phyloP scores from a whole-genome alignment of 305 asterid species.

The Rubia occidens region DNA sequence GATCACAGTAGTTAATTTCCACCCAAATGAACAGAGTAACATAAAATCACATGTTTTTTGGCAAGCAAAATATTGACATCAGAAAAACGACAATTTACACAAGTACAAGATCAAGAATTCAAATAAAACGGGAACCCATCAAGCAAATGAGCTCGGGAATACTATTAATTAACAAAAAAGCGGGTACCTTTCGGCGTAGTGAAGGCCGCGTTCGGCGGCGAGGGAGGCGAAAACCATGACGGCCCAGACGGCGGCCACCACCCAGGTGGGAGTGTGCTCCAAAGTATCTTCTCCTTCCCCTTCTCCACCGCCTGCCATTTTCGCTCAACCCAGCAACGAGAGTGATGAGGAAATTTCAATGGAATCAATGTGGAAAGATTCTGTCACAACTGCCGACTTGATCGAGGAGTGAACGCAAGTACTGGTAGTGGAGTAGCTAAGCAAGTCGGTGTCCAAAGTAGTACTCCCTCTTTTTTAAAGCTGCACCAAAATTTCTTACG shows the following conservation, averaged over 20 bases:
- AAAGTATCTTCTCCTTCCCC: conserved; percentile 39
- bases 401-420: neutral
- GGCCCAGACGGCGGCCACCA: conserved; percentile 80
- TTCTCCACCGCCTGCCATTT: conserved; percentile 64
- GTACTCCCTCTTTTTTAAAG: too few relatives aligned
- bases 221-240: conserved; percentile 78
- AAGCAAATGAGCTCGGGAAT: neutral
- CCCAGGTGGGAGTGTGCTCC: conserved; percentile 97
- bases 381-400: neutral
- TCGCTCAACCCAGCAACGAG: neutral
- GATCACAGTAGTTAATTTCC: neutral
- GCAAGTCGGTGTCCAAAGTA: neutral
- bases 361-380: neutral
- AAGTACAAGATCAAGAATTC: neutral
- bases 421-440: neutral
- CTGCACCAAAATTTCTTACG: too few relatives aligned
- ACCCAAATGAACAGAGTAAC: neutral
- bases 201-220: conserved; percentile 61
- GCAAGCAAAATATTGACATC: neutral
- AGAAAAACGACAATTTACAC: neutral
- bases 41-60: neutral
- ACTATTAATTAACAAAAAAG: neutral
- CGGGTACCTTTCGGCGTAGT: conserved; percentile 59
- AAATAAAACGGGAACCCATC: neutral
- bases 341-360: neutral